Conservation (phyloP, 2,329 filamentous ascomycete genomes). For the Fusarium hainanense region DNA sequence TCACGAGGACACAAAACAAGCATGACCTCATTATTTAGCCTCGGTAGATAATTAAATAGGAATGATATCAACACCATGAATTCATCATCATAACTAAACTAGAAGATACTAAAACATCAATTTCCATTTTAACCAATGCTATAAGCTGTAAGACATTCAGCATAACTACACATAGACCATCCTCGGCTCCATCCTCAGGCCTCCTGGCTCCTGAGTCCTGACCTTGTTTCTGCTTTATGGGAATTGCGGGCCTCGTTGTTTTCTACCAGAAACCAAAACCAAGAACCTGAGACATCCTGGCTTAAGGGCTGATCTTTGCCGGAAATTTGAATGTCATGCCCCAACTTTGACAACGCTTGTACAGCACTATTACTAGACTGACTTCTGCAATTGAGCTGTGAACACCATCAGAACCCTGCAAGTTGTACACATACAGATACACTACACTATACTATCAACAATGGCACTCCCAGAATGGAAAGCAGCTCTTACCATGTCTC, state of each 20-base stretch:
- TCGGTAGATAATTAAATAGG: conserved; percentile 9
- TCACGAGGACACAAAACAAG: conserved; percentile 36
- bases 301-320: conserved; percentile 25
- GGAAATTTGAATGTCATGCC: conserved; percentile 13
- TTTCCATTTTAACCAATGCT: background rate
- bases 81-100: background rate
- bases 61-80: conserved; percentile 8
- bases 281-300: conserved; percentile 27
- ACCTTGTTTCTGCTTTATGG: conserved; percentile 40
- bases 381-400: conserved; percentile 13
- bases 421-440: background rate
- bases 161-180: background rate
- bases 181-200: conserved; percentile 9
- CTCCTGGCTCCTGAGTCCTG: background rate
- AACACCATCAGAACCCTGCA: conserved; percentile 3
- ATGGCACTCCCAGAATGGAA: conserved; percentile 58
- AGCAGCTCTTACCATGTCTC: conserved; percentile 63
- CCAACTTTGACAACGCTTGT: conserved; percentile 8
- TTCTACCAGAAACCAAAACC: conserved; percentile 4
- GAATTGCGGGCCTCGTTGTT: conserved; percentile 22
- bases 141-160: background rate
- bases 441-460: conserved; percentile 18
- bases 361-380: background rate
- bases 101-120: background rate
- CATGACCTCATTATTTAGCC: conserved; percentile 37